Percentiles rank a stretch among this genome's conserved stretches.
phyloP scores from a whole-genome alignment of 1,284 basidiomycete species.

The Salmacisia buchloeana region DNA sequence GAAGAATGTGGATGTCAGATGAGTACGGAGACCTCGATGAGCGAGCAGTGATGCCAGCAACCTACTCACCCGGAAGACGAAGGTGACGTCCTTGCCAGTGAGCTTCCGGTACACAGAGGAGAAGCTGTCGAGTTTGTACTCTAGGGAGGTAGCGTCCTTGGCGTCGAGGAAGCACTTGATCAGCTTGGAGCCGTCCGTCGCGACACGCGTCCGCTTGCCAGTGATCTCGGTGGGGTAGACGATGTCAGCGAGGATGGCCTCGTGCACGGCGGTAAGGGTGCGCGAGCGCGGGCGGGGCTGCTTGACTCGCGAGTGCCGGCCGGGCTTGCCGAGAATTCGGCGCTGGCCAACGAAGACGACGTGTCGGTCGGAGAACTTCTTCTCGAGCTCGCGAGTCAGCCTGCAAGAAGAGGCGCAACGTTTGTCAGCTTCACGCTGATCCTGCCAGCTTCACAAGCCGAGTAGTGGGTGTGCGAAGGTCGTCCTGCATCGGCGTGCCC shows the following conservation, averaged over 20 bases:
- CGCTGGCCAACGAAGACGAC: constrained; percentile 98
- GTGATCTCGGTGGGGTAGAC: constrained; percentile 99
- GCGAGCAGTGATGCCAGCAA: not conserved
- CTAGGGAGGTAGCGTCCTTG: constrained; percentile 95
- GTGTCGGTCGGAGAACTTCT: constrained; percentile 99
- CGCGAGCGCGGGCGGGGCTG: constrained; percentile 96
- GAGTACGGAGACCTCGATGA: not conserved
- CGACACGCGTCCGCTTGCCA: constrained; percentile 82
- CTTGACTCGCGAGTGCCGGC: constrained; percentile 81
- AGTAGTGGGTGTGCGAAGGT: no score
- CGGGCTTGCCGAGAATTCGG: constrained; percentile 95
- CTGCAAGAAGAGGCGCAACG: constrained; percentile 54
- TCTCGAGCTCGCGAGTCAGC: constrained; percentile 97
- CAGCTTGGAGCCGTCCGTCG: constrained; percentile 39
- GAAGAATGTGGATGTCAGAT: not conserved
- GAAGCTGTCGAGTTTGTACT: constrained; percentile 99
- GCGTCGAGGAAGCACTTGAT: constrained; percentile 57
- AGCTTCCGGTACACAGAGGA: constrained; percentile 87
- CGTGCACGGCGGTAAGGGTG: constrained; percentile 95
- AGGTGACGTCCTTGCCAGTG: constrained; percentile 82
- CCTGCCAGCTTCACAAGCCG: no score
- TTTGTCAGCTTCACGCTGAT: not conserved
- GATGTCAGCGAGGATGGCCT: constrained; percentile 96
- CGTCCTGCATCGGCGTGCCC: no score
- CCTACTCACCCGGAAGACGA: constrained; percentile 23